Base-by-base conservation (phyloP, 495 filamentous ascomycete genomes). In the Podospora pseudopauciseta region DNA sequence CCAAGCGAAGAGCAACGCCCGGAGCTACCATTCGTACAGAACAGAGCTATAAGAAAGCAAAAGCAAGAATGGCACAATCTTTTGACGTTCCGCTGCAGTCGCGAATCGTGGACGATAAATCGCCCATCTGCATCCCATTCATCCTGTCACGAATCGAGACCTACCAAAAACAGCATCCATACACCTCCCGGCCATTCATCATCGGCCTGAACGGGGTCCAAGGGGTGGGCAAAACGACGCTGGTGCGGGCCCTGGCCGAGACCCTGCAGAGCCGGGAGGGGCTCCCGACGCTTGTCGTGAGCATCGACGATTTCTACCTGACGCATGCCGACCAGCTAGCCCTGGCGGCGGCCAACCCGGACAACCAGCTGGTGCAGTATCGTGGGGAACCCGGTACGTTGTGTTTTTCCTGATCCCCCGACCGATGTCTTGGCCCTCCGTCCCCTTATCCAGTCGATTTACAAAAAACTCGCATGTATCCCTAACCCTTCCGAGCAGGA, bases 271-370 rank as follows among this genome's bases (percentile, higher is more conserved):
- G 84, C n/a, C 83, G 86, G 27, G 85, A 92, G 76, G 84, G 82
- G 11, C 83, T 97, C 54, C 80, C 87, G 65, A 92, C 91, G 4
- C 81, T 91, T 44, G 91, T 94, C 7, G 83, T 93, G 73, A 94
- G 91, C 73, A 92, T 97, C 65, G 94, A 97, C 77, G 94, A 98
- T 78, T 87, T 97, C 65, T 97, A 97, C 77, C 86, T 96, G 65
- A 81, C 88, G 3, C 90, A 91, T 77, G 81, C 80, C 56, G 85
- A 89, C 70, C 94, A 96, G 79, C 75, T 85, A n/a, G 77, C 82
- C 9, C 85, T 97, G 18, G 91, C 90, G 39, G 71, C 82, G 16
- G 74, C 84, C 0, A 80, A 94, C 75, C 86, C 89, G 0, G 73
- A 83, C 34, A 98, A 97, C 72, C 85, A 84, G 18, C 83, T 97